These are phyloP conservation scores for Pyrrhoderma lamaoense DNA, from an alignment of 1,284 basidiomycete genomes.

Conservation along the genomic window DNA sequence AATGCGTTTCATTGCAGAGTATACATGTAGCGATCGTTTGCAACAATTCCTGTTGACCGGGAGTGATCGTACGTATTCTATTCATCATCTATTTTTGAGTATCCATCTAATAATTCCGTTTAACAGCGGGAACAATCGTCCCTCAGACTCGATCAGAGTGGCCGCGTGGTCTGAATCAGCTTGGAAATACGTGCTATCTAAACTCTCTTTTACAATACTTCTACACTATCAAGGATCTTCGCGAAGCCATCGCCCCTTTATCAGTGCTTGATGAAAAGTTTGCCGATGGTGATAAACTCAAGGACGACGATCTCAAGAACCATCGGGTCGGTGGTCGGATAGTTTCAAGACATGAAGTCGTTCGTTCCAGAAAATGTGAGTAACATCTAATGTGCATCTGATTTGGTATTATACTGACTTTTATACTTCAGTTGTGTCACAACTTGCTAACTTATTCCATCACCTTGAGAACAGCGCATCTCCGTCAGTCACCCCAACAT, in stretches of 20 bases:
- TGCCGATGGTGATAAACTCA: constrained; percentile 60
- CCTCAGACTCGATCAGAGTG: constrained; percentile 50
- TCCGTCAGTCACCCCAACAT: constrained; percentile 70
- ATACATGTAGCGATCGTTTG: constrained; percentile 65
- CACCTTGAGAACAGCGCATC: constrained; percentile 64
- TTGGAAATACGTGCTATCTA: constrained; percentile 91
- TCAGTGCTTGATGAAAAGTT: constrained; percentile 47
- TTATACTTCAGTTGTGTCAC: constrained; percentile 56
- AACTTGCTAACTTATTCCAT: constrained; percentile 73
- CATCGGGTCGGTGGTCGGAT: constrained; percentile 83
- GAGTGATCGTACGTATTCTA: constrained; percentile 53
- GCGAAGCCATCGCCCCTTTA: constrained; percentile 65
- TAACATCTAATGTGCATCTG: constrained; percentile 15
- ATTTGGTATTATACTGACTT: constrained; percentile 19
- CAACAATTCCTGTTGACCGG: constrained; percentile 60
- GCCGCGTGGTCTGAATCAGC: constrained; percentile 84
- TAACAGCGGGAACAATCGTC: constrained; percentile 54
- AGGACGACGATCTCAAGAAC: constrained; percentile 71
- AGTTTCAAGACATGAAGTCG: constrained; percentile 73
- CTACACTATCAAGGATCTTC: constrained; percentile 86
- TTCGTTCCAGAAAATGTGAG: constrained; percentile 78
- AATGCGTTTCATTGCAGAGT: constrained; percentile 60
- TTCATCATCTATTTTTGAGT: constrained; percentile 8
- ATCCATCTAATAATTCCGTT: constrained; percentile 1
- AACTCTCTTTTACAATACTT: constrained; percentile 90